Evolutionary conservation across 345 rosid genomes (phyloP), one percentile per base, ranked within the genome.

Genomic region (Psidium friedrichsthalianum): DNA sequence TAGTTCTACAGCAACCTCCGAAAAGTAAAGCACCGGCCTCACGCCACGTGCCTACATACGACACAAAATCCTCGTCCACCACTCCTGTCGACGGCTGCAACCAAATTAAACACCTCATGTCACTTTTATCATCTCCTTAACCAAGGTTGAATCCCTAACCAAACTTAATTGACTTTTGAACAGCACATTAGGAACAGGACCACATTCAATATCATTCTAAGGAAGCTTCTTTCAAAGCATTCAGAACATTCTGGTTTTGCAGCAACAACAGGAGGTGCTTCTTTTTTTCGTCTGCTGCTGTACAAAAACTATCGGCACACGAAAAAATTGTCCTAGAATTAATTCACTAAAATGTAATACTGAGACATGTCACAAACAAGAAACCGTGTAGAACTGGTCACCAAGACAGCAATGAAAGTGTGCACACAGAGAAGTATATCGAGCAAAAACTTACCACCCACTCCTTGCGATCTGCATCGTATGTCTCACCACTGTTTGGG

Each of bases 1-100:
- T 94, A 49, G 99, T 95, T 87, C 98, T 90, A 88, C 99, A 96
- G 91, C 99, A 96, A 29, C 99, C 98, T 59, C 99, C 99, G 29
- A 94, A 91, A 16, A 96, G 88, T 51, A 92, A 92, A 8, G 96
- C 98, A 4, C 99, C 98, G n/a, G 93, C 98, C 1, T 95, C 94
- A 4, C 86, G 85, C 99, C 98, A 96, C 85, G 88, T 92, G 29
- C 89, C 87, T 47, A 96, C 88, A 82, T 90, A 93, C 22, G 99
- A 93, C 86, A 95, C 98, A 58, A 94, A 96, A 82, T 92, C 98
- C 82, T 94, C 98, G 82, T 94, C 96, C 40, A 86, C 82, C 40
- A 83, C 90, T 85, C 94, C 97, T 42, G 85, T 88, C 22, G 95
- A 91, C 83, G 92, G 88, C 98, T 96, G 90, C 85, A 88, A 64